These are phyloP conservation scores for Paramecium caudatum DNA, from an alignment of 73 alveolate genomes.

Conservation along the genomic window DNA sequence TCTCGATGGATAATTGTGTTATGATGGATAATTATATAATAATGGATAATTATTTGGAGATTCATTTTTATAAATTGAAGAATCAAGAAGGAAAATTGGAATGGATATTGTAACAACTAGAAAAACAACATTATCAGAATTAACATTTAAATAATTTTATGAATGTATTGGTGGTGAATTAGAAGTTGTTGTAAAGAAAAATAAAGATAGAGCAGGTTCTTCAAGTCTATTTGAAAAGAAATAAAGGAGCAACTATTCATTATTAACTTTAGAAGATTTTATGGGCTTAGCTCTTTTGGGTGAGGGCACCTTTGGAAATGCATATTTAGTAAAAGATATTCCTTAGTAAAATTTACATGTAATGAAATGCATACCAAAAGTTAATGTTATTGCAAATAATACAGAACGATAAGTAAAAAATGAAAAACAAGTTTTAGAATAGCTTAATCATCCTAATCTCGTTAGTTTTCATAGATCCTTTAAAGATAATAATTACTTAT, in stretches of 20 bases:
- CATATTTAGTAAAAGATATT: conserved; percentile 49
- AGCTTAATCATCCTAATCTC: conserved; percentile 21
- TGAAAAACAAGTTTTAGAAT: conserved; percentile 74
- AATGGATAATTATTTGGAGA: conserved; percentile 76
- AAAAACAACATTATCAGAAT: conserved; percentile 64
- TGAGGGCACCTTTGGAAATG: conserved; percentile 71
- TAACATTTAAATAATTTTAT: conserved; percentile 10
- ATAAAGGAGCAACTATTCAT: conserved; percentile 80
- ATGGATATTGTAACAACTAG: conserved; percentile 56
- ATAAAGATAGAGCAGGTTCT: conserved; percentile 39
- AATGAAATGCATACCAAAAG: conserved; percentile 69
- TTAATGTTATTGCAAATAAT: conserved; percentile 24
- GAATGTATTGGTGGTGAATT: conserved; percentile 76
- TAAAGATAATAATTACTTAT: conserved; percentile 71
- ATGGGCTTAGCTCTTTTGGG: conserved; percentile 78
- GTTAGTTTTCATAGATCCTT: conserved; percentile 67
- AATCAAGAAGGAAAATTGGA: conserved; percentile 25
- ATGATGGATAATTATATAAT: conserved; percentile 41
- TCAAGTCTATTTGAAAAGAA: neutral
- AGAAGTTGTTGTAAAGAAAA: conserved; percentile 68
- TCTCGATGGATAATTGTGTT: conserved; percentile 66
- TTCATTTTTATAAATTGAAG: conserved; percentile 25
- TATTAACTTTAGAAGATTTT: conserved; percentile 84
- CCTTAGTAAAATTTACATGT: conserved; percentile 44
- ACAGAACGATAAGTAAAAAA: conserved; percentile 61